These are phyloP conservation scores for Lachnellula occidentalis DNA, from an alignment of 2,329 filamentous ascomycete species.

Conservation along the genomic window DNA sequence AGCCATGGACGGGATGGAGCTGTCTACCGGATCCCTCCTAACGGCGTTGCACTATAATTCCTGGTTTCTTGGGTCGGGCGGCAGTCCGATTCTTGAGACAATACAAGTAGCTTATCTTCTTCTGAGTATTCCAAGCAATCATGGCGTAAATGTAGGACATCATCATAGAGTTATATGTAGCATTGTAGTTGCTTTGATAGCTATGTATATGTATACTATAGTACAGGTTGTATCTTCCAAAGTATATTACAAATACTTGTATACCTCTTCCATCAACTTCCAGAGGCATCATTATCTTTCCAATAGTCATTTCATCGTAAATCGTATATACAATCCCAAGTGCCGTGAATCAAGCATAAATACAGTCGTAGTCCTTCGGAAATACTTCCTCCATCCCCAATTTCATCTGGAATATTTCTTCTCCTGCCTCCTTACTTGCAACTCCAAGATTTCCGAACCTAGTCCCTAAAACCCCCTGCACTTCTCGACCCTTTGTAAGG, in stretches of 20 bases:
- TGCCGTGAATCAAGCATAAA: constrained; percentile 21
- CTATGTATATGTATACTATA: too few relatives aligned
- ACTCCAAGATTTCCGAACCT: constrained; percentile 7
- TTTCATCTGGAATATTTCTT: constrained; percentile 21
- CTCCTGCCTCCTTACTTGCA: constrained; percentile 2
- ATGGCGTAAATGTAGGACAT: too few relatives aligned
- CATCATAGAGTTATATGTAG: too few relatives aligned
- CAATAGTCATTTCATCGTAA: not conserved
- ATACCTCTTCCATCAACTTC: not conserved
- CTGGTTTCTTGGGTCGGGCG: too few relatives aligned
- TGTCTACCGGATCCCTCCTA: too few relatives aligned
- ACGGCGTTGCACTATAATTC: too few relatives aligned
- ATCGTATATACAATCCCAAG: not conserved
- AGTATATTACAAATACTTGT: not conserved
- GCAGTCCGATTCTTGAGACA: too few relatives aligned
- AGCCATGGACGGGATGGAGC: too few relatives aligned
- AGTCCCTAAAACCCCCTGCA: constrained; percentile 9
- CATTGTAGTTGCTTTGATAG: not conserved
- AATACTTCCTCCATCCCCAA: constrained; percentile 38
- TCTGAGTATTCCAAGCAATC: too few relatives aligned
- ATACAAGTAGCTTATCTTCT: too few relatives aligned
- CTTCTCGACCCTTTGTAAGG: constrained; percentile 6
- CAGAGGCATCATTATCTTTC: not conserved
- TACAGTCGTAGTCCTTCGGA: constrained; percentile 22
- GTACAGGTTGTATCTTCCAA: not conserved